Conservation (phyloP, 768 basidiomycete genomes). For the Lactarius akahatsu region DNA sequence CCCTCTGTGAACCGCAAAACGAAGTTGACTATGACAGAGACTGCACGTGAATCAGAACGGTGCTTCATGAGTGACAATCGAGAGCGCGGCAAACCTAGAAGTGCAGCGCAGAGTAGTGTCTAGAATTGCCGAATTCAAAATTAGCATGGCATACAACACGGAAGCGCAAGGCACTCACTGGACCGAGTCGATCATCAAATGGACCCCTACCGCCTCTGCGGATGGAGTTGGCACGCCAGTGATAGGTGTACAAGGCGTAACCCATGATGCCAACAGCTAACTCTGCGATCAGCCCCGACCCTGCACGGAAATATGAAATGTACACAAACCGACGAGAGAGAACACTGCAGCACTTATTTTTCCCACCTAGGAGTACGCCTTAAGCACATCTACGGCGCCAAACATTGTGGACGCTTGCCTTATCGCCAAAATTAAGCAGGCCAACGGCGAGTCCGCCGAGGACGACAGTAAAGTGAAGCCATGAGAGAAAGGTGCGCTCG, state of each 20-base stretch:
- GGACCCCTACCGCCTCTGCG: constrained; percentile 88
- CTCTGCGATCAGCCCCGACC: constrained; percentile 9
- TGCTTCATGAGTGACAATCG: constrained; percentile 1
- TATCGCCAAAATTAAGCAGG: constrained; percentile 96
- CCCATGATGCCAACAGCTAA: constrained; percentile 95
- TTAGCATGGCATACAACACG: not conserved
- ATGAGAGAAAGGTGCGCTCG: constrained; percentile 95
- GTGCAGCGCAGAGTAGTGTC: constrained; percentile 81
- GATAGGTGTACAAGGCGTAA: constrained; percentile 93
- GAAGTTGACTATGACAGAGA: constrained; percentile 84
- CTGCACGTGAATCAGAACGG: constrained; percentile 41
- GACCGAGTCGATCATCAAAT: constrained; percentile 94
- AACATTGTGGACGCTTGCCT: constrained; percentile 46
- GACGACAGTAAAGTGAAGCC: constrained; percentile 98
- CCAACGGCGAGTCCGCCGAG: constrained; percentile 96
- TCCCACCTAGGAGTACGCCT: constrained; percentile 58
- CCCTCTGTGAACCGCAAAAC: constrained; percentile 68
- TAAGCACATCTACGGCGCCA: constrained; percentile 10
- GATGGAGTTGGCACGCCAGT: constrained; percentile 94
- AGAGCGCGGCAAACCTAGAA: constrained; percentile 56
- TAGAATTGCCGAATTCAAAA: constrained; percentile 36
- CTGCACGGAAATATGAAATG: not conserved
- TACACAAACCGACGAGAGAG: constrained; percentile 78
- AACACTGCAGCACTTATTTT: constrained; percentile 97
- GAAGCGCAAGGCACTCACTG: constrained; percentile 57